Base-by-base conservation (phyloP, 768 basidiomycete genomes). In the Trametes villosa region DNA sequence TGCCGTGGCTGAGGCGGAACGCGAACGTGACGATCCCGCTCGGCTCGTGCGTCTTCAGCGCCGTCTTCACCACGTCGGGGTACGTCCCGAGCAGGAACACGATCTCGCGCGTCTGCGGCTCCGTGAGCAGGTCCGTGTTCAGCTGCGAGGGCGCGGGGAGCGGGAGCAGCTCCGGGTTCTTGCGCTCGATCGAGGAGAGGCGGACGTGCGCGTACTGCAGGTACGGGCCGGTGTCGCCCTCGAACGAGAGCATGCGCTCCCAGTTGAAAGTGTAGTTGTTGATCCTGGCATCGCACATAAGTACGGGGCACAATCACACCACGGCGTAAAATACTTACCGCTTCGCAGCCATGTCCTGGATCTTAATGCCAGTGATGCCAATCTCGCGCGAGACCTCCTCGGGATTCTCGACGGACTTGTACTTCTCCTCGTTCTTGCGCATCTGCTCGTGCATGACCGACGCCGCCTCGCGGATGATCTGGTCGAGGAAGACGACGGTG, bases 201-300 rank as follows among this genome's bases (percentile, higher is more conserved):
- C 96, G 92, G 67, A 95, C 95, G 76, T 97, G 96, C 0, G 94
- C 93, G 73, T 98, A 98, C 79, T 98, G 96, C 27, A 98, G 86
- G 78, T 97, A 98, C 0, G 94, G 93, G 1, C 93, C 94, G 0
- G 94, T 96, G 75, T 98, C 96, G 44, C 96, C 96, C 74, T 97
- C 94, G 74, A 96, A 97, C 33, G 93, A 94, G 50, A 89, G 84
- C 92, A 97, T 96, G 41, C 94, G 86, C 63, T 91, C 86, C 88
- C 92, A 92, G 75, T 94, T 91, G 77, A 97, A 99, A 1, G 83
- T 88, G 77, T 98, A 98, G 78, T 97, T 94, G 76, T 95, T 96
- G 71, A 97, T 91, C 62, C 95, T 96, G 65, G n/a, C n/a, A n/a
- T n/a, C n/a, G n/a, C n/a, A n/a, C n/a, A n/a, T n/a, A n/a, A n/a